A percentile compares a stretch with the other conserved stretches of the same genome.
Conservation (phyloP, 2,329 filamentous ascomycete genomes). For the Cordyceps pruinosa region DNA sequence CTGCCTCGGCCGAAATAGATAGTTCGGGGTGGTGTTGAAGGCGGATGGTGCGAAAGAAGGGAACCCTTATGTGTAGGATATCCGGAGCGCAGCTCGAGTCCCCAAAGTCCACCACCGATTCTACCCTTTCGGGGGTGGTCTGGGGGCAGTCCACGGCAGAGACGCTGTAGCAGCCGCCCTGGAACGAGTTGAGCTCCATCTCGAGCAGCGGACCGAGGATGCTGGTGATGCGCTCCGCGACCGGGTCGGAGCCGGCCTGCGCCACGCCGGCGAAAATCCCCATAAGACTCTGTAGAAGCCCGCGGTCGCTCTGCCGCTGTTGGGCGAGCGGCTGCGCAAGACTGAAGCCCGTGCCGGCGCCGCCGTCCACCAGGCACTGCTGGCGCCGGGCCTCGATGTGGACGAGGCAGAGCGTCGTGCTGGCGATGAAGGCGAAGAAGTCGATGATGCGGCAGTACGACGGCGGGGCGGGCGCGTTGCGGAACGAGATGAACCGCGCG, state of each 20-base stretch:
- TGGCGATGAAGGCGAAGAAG: slow-evolving; percentile 42
- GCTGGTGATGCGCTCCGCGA: slow-evolving; percentile 31
- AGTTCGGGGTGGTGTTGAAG: slow-evolving; percentile 20
- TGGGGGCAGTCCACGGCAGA: slow-evolving; percentile 13
- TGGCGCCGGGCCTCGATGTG: slow-evolving; percentile 33
- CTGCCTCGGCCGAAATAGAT: neutral
- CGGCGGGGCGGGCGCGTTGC: slow-evolving; percentile 30
- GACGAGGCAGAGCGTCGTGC: slow-evolving; percentile 41
- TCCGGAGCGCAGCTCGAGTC: slow-evolving; percentile 3
- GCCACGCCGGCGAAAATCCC: slow-evolving; percentile 30
- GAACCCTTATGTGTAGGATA: slow-evolving; percentile 32
- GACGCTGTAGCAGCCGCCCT: slow-evolving; percentile 20
- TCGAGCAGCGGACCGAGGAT: slow-evolving; percentile 36
- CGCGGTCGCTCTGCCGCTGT: slow-evolving; percentile 35
- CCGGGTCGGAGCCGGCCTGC: slow-evolving; percentile 28
- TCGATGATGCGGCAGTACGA: slow-evolving; percentile 42
- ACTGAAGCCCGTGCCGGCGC: slow-evolving; percentile 16
- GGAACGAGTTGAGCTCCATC: slow-evolving; percentile 31
- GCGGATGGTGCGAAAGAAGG: slow-evolving; percentile 34
- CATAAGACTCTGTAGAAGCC: slow-evolving; percentile 30
- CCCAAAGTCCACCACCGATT: slow-evolving; percentile 18
- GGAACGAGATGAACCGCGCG: slow-evolving; percentile 38
- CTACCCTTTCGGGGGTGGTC: slow-evolving; percentile 3
- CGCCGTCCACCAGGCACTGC: neutral
- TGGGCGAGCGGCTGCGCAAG: slow-evolving; percentile 26